Percentiles rank a stretch among this genome's conserved stretches.
Evolutionary conservation across 768 basidiomycete species (phyloP).

Genomic region (Galerina marginata): DNA sequence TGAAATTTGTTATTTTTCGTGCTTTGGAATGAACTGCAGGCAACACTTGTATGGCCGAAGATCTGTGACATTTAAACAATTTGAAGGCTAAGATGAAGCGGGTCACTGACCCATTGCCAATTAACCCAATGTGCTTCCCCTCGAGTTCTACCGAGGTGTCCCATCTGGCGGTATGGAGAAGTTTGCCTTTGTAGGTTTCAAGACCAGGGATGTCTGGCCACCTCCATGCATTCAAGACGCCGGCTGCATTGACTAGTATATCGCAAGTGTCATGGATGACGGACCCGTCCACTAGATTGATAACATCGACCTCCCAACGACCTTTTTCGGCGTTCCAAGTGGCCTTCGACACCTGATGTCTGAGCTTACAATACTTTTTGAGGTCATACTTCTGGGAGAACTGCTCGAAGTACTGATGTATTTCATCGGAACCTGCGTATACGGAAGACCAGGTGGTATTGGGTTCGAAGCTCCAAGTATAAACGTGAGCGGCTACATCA

Average conservation of each 20-base stretch:
- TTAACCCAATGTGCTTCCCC: slow-evolving; percentile 42
- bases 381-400: slow-evolving; percentile 36
- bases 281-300: slow-evolving; percentile 21
- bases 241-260: slow-evolving; percentile 38
- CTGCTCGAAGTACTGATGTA: slow-evolving; percentile 32
- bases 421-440: slow-evolving; percentile 37
- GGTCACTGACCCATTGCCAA: slow-evolving; percentile 41
- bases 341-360: slow-evolving; percentile 32
- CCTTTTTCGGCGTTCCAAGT: slow-evolving; percentile 34
- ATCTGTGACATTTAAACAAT: slow-evolving; percentile 19
- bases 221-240: slow-evolving; percentile 42
- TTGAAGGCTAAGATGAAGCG: too few relatives aligned
- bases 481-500: slow-evolving; percentile 37
- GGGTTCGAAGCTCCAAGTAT: slow-evolving; percentile 40
- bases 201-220: slow-evolving; percentile 45
- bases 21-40: slow-evolving; percentile 38
- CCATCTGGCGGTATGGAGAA: slow-evolving; percentile 44
- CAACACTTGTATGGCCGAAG: slow-evolving; percentile 40
- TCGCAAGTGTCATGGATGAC: slow-evolving; percentile 32
- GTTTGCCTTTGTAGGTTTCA: slow-evolving; percentile 34
- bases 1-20: slow-evolving; percentile 41
- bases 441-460: slow-evolving; percentile 37
- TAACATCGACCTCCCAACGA: slow-evolving; percentile 35
- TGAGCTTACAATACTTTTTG: slow-evolving; percentile 35
- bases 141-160: slow-evolving; percentile 31